These are phyloP conservation scores for Fusarium albosuccineum DNA, from an alignment of 2,329 filamentous ascomycete species.

Conservation along the genomic window DNA sequence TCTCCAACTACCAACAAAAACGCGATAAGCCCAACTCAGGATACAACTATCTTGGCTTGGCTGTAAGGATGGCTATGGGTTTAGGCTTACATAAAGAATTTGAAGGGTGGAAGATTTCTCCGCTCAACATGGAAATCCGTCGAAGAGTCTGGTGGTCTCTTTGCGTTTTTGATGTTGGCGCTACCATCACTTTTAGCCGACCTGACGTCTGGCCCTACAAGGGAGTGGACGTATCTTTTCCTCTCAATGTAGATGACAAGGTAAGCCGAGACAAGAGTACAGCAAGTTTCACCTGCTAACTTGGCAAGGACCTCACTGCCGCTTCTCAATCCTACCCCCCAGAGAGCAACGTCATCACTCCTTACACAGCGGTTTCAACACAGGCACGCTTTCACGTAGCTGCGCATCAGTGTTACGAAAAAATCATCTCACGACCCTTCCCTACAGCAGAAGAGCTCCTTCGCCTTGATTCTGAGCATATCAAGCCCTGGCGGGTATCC, in stretches of 20 bases:
- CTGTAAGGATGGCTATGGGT: constrained; percentile 63
- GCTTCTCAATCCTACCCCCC: constrained; percentile 50
- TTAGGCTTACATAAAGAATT: constrained; percentile 64
- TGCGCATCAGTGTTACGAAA: constrained; percentile 59
- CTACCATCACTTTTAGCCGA: constrained; percentile 56
- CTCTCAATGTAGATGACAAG: constrained; percentile 60
- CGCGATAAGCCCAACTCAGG: constrained; percentile 64
- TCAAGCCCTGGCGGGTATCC: constrained; percentile 54
- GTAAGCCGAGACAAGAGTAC: constrained; percentile 34
- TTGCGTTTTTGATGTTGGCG: constrained; percentile 61
- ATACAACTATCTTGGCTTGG: constrained; percentile 65
- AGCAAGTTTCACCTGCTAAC: constrained; percentile 3
- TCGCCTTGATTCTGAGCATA: constrained; percentile 54
- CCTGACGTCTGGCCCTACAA: constrained; percentile 54
- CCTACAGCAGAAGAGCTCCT: constrained; percentile 58
- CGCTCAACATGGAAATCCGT: constrained; percentile 52
- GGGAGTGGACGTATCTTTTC: constrained; percentile 58
- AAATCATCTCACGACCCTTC: constrained; percentile 59
- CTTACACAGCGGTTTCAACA: constrained; percentile 58
- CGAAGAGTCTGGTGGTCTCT: constrained; percentile 55
- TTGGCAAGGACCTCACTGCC: constrained; percentile 48
- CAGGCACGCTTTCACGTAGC: constrained; percentile 61
- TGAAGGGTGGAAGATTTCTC: constrained; percentile 48
- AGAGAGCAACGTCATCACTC: constrained; percentile 55
- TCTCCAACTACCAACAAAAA: constrained; percentile 65